Evolutionary conservation across 495 filamentous ascomycete genomes (phyloP).

Genomic region (Amniculicola lignicola): DNA sequence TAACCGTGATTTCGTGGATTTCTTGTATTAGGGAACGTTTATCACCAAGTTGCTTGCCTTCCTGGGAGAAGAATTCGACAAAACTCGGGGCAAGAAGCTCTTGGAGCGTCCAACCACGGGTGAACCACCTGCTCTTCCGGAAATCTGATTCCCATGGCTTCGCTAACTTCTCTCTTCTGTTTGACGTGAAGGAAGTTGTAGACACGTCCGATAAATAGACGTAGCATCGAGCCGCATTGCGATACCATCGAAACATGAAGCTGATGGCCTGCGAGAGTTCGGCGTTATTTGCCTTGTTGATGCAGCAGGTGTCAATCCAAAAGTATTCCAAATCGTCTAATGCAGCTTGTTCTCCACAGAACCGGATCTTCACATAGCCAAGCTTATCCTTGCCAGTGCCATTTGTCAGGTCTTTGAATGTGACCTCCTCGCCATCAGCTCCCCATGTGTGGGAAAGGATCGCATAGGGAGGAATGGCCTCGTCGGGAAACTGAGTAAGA

Average conservation of each 20-base stretch:
- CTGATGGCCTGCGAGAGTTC: conserved; percentile 22
- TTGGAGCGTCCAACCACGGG: background rate
- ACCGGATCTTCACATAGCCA: conserved; percentile 11
- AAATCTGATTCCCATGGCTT: conserved; percentile 3
- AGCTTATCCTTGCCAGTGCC: background rate
- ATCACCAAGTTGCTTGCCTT: conserved; percentile 9
- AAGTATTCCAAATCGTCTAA: conserved; percentile 10
- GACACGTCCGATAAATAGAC: conserved; percentile 3
- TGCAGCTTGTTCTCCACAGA: conserved; percentile 6
- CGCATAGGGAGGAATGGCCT: conserved; percentile 7
- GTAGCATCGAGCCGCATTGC: conserved; percentile 2
- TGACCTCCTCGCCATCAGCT: conserved; percentile 7
- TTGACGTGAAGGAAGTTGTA: no score
- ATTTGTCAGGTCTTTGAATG: conserved; percentile 1
- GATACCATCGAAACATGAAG: conserved; percentile 27
- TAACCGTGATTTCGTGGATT: conserved; percentile 17
- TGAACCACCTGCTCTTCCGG: conserved; percentile 10
- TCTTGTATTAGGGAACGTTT: background rate
- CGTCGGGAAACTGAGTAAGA: conserved; percentile 4
- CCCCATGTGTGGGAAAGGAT: conserved; percentile 13
- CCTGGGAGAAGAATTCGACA: conserved; percentile 9
- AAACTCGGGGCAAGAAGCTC: conserved; percentile 9
- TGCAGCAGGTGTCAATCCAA: conserved; percentile 27
- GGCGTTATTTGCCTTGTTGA: conserved; percentile 11
- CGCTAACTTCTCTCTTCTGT: background rate